Evolutionary conservation across 495 filamentous ascomycete genomes (phyloP).

Genomic region (Aspergillus avenaceus): DNA sequence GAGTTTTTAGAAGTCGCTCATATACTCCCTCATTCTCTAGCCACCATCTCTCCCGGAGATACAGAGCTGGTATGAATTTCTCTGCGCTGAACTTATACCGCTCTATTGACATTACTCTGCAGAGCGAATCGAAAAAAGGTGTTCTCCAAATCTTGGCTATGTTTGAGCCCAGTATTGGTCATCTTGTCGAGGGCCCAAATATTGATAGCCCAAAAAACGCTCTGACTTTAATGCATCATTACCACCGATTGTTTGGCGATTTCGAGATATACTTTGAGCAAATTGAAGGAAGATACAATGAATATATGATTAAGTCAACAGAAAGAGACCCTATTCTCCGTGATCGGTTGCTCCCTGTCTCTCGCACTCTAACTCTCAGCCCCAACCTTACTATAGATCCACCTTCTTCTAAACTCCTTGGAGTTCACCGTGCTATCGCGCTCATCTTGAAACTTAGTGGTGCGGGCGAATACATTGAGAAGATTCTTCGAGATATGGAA

Average conservation of each 20-base stretch:
- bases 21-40: too few species aligned
- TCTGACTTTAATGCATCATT: not conserved
- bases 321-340: not conserved
- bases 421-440: not conserved
- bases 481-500: not conserved
- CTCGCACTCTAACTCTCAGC: not conserved
- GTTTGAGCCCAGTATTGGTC: too few species aligned
- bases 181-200: too few species aligned
- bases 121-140: too few species aligned
- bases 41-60: too few species aligned
- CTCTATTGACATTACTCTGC: too few species aligned
- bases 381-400: not conserved
- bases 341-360: not conserved
- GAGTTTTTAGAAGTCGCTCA: too few species aligned
- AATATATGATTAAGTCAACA: not conserved
- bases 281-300: not conserved
- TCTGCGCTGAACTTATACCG: too few species aligned
- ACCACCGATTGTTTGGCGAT: not conserved
- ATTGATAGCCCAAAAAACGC: too few species aligned
- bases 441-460: not conserved
- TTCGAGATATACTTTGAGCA: not conserved
- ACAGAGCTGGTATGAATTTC: too few species aligned
- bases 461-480: not conserved
- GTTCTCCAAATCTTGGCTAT: too few species aligned
- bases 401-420: not conserved